Evolutionary conservation across 1,139 yeast genomes (phyloP).

Genomic region (Geotrichum carabidarum): DNA sequence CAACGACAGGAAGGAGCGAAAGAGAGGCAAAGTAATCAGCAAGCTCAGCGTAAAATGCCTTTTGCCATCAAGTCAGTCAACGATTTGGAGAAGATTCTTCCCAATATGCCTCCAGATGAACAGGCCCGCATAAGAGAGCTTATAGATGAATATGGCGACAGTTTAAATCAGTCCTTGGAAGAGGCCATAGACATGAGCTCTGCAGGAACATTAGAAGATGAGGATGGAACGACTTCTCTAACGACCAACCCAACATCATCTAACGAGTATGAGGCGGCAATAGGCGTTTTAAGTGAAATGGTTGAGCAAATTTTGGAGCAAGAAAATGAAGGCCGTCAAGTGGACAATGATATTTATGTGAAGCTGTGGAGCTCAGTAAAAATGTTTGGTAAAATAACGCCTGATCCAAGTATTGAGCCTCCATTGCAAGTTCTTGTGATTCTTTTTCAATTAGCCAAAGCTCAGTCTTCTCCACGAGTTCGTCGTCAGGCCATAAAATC

Average conservation of each 20-base stretch:
- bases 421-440: slow-evolving; percentile 18
- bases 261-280: slow-evolving; percentile 13
- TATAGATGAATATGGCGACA: slow-evolving; percentile 17
- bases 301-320: slow-evolving; percentile 10
- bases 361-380: slow-evolving; percentile 17
- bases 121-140: slow-evolving; percentile 9
- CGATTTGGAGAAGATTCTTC: slow-evolving; percentile 14
- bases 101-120: slow-evolving; percentile 15
- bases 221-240: neutral
- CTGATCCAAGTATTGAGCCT: slow-evolving; percentile 11
- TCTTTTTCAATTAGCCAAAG: slow-evolving; percentile 19
- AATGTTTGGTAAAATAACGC: slow-evolving; percentile 10
- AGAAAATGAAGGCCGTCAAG: slow-evolving; percentile 5
- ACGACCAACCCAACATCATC: neutral
- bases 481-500: slow-evolving; percentile 25
- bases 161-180: slow-evolving; percentile 8
- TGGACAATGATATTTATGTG: slow-evolving; percentile 1
- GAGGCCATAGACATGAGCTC: slow-evolving; percentile 11
- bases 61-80: slow-evolving; percentile 9
- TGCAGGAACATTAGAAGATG: slow-evolving; percentile 9
- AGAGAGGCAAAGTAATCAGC: neutral
- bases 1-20: neutral
- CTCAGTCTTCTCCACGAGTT: slow-evolving; percentile 7
- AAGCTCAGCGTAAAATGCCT: neutral
- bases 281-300: slow-evolving; percentile 11